Evolutionary conservation across 345 rosid species (phyloP), one percentile per base, ranked within the genome.

Genomic region (Heritiera littoralis): DNA sequence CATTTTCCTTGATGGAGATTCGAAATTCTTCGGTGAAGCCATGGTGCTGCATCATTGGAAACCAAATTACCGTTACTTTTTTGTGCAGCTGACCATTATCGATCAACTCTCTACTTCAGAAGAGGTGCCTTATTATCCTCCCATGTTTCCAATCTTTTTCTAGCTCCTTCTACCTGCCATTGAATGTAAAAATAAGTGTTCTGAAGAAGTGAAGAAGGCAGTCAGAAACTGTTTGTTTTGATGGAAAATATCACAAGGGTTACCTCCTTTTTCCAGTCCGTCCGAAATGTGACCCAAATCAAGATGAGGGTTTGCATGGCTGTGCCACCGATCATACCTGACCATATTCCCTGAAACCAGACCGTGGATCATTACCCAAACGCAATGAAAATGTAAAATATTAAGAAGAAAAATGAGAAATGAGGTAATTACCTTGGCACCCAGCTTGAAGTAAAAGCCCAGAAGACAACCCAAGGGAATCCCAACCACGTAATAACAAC

Each of bases 311-410:
- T 90, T 79, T 91, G 95, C 85, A 89, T 83, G 28, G 75, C 0
- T 0, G 93, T 89, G 63, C 97, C 97, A 41, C 87, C 85, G 0
- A 92, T 85, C 97, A 89, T 90, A 9, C 97, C 97, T 2, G 84
- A 61, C 93, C 95, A 92, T 80, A 91, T 87, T 17, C 97, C 95
- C 97, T 92, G 48, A 8, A 70, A 32, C 41, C 12, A 28, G 9
- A 49, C 12, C 13, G n/a, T 17, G 5, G 35, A 32, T 32, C 13
- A 28, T 40, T 1, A 43, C 28, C 52, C n/a, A 6, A 41, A 68
- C 18, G 12, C 35, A 3, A 30, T 13, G 14, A 5, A 8, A 8
- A 43, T 35, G 51, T 6, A 2, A 32, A 72, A 43, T 2, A 58
- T 23, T 6, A n/a, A 49, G 43, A 14, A 35, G 3, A 41, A 14